Conservation (phyloP, 1,284 basidiomycete species). For the Austroboletus novae-zelandiae region DNA sequence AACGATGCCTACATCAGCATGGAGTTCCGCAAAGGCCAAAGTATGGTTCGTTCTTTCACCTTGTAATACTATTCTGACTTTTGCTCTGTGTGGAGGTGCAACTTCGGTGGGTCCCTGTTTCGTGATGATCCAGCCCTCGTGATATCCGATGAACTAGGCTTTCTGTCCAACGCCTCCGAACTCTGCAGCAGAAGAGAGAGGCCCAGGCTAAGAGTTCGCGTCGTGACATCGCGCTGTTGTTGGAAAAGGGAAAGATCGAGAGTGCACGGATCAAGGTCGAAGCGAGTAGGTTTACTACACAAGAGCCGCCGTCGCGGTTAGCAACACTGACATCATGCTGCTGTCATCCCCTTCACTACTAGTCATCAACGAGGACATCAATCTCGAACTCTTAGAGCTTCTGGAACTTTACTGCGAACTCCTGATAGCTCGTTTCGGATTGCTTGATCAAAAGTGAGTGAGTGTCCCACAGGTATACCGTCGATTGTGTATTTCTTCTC, state of each 20-base stretch:
- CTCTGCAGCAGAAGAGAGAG: constrained; percentile 90
- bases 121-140: neutral
- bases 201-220: constrained; percentile 85
- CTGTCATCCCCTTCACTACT: constrained; percentile 21
- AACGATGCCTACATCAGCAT: constrained; percentile 49
- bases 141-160: constrained; percentile 49
- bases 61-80: constrained; percentile 6
- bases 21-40: constrained; percentile 75
- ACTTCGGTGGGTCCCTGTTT: constrained; percentile 48
- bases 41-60: constrained; percentile 30
- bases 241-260: constrained; percentile 80
- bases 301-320: constrained; percentile 2
- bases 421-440: constrained; percentile 87
- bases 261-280: constrained; percentile 84
- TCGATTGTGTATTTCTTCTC: constrained; percentile 2
- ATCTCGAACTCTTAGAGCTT: constrained; percentile 85
- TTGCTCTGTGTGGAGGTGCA: constrained; percentile 50
- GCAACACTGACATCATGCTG: constrained; percentile 1
- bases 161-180: constrained; percentile 87
- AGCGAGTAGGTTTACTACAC: constrained; percentile 50
- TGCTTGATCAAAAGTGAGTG: constrained; percentile 81
- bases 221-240: constrained; percentile 74
- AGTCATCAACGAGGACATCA: constrained; percentile 84
- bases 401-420: constrained; percentile 94
- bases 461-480: neutral